Evolutionary conservation across 2,329 filamentous ascomycete genomes (phyloP), one percentile per base, ranked within the genome.

Genomic region (Claviceps maximensis): DNA sequence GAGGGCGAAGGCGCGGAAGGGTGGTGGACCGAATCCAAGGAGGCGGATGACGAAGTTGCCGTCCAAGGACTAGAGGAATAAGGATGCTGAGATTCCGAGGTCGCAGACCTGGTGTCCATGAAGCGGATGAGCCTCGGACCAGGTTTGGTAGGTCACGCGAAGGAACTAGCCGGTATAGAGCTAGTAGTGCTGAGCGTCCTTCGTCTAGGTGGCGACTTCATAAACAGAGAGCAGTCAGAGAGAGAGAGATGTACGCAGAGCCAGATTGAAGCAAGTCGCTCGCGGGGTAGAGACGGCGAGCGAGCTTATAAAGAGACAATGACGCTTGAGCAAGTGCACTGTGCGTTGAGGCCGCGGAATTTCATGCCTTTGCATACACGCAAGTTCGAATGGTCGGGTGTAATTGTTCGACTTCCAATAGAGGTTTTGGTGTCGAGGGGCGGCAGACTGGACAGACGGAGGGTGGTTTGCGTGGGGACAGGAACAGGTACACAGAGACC

Each of bases 21-120:
- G 54, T 57, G 59, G 57, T 54, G 60, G 57, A 62, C 59, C 25
- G 59, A 53, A 10, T 55, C 55, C 36, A 56, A 58, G 50, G 62
- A 57, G 50, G 59, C 57, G 51, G 61, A 55, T 36, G 61, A 61
- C 55, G 60, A 57, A 57, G 62, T 59, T 48, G 64, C 60, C 48
- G 62, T 59, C 64, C 65, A 66, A 49, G 65, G 61, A 57, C 58
- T 62, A 29, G 62, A 59, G 50, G 65, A 58, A 60, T 69, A 70
- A 65, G 66, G 59, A 68, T 69, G 65, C 57, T 69, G 65, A 50
- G 65, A 53, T 64, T 70, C 66, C 55, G 67, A 63, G 58, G 66
- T 60, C 56, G 68, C 62, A 55, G 65, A 64, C 62, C 65, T 63
- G 62, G 65, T 59, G 63, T 70, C 68, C 68, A 70, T 69, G 65